Base-by-base conservation (phyloP, 768 basidiomycete genomes). In the Xerocomus brunneocitrinus region DNA sequence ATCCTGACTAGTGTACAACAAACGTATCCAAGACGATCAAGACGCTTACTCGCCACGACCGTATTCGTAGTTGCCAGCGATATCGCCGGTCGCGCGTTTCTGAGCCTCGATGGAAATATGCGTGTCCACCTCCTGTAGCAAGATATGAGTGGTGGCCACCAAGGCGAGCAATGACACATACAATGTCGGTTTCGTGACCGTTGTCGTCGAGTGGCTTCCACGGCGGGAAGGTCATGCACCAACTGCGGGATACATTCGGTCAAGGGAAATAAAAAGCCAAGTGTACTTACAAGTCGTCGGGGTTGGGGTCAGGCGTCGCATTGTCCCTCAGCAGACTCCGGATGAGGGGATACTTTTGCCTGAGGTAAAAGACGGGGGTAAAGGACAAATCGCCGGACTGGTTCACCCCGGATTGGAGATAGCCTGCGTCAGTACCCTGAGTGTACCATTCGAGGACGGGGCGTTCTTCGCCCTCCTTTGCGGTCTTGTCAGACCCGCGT, bases 121-220 rank as follows among this genome's bases (percentile, higher is more conserved):
- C 28, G 27, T 40, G 28, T 49, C 48, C 9, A 40, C 48, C 28
- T 49, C 48, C 48, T 49, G n/a, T 8, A 22, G n/a, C n/a, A 16
- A 27, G 13, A n/a, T 2, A 16, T 47, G 13, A 49, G 25, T 19
- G 10, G 3, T 8, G 38, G 5, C 14, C 3, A 8, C 19, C 19
- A 25, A 19, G 6, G 3, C 14, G 8, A 19, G 27, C 8, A 8
- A 41, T 1, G 34, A n/a, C 41, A 35, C 48, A 19, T 28, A 50
- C 50, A 40, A 40, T 30, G 24, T 50, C 50, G 16, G 31, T 27
- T 28, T 52, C 51, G 19, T 24, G 13, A 31, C 58, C 58, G 5
- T 53, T 43, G 6, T 58, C 58, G 22, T 58, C 47, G 9, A 58
- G 32, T 12, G 58, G 58, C 3, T 58, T 47, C 58, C 58, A 58